A percentile compares a stretch with the other conserved stretches of the same genome.
These are phyloP conservation scores for Ceratobasidium sp. DNA, from an alignment of 1,284 basidiomycete species.

Conservation along the genomic window DNA sequence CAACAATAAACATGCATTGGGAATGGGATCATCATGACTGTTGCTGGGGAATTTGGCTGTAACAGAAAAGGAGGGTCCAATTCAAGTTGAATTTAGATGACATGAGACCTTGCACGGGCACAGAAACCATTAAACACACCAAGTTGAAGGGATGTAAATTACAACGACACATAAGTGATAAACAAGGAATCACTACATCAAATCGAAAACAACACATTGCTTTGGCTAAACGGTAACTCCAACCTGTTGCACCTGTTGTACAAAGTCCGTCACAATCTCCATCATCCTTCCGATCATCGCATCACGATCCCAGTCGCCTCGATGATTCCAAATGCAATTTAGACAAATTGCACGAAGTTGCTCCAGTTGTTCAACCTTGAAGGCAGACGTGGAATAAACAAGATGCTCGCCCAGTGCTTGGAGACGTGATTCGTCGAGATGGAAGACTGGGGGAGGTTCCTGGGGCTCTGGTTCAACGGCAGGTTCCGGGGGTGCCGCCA, in stretches of 20 bases:
- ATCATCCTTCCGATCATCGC: conserved; percentile 65
- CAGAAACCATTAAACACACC: not conserved
- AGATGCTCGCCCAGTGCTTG: conserved; percentile 49
- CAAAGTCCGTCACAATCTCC: conserved; percentile 62
- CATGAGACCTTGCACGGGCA: not conserved
- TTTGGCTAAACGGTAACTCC: not conserved
- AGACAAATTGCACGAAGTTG: conserved; percentile 88
- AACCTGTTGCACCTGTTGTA: conserved; percentile 58
- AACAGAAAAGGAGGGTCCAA: not conserved
- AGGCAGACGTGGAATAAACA: conserved; percentile 58
- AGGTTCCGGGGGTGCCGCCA: conserved; percentile 14
- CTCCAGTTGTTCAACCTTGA: conserved; percentile 90
- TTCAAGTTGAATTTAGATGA: not conserved
- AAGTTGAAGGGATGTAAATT: not conserved
- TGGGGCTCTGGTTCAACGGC: not conserved
- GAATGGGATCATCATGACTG: too few relatives aligned
- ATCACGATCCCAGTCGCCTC: conserved; percentile 84
- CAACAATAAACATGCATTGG: too few relatives aligned
- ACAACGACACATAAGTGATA: not conserved
- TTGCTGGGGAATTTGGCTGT: too few relatives aligned
- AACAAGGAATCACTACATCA: not conserved
- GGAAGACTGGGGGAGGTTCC: conserved; percentile 24
- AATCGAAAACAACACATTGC: not conserved
- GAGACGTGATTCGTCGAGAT: conserved; percentile 38
- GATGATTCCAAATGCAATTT: conserved; percentile 78